These are phyloP conservation scores for Talaromyces borbonicus DNA, from an alignment of 495 filamentous ascomycete genomes.

Conservation along the genomic window DNA sequence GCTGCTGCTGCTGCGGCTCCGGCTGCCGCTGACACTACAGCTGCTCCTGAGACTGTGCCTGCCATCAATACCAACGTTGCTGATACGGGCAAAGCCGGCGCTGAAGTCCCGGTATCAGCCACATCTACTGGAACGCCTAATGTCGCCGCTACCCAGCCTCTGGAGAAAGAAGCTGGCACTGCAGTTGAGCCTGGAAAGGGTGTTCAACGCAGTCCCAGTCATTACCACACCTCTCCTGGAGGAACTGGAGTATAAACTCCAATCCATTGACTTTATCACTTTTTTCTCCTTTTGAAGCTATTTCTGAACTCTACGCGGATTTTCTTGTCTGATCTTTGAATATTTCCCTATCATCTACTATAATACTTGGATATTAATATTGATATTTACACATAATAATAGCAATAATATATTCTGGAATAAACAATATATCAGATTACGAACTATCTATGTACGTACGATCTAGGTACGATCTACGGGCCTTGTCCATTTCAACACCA, in stretches of 20 bases:
- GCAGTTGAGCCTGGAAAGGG: slow-evolving; percentile 9
- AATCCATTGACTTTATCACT: background rate
- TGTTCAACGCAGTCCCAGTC: slow-evolving; percentile 20
- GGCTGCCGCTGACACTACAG: background rate
- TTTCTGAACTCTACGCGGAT: no score
- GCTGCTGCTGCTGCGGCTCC: slow-evolving; percentile 12
- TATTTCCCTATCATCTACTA: no score
- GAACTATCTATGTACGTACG: no score
- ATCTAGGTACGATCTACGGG: background rate
- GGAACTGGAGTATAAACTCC: slow-evolving; percentile 8
- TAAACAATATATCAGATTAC: no score
- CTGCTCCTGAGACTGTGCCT: slow-evolving; percentile 10
- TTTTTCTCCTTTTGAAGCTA: background rate
- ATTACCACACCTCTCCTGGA: slow-evolving; percentile 22
- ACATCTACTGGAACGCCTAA: background rate
- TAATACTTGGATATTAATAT: no score
- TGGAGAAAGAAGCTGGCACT: slow-evolving; percentile 11
- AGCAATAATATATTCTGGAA: no score
- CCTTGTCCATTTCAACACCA: slow-evolving; percentile 7
- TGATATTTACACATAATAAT: no score
- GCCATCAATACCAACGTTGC: slow-evolving; percentile 5
- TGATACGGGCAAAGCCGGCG: background rate
- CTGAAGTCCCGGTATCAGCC: background rate
- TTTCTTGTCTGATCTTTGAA: no score
- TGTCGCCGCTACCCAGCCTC: slow-evolving; percentile 13